Evolutionary conservation across 768 basidiomycete genomes (phyloP).

Genomic region (Kwoniella newhampshirensis): DNA sequence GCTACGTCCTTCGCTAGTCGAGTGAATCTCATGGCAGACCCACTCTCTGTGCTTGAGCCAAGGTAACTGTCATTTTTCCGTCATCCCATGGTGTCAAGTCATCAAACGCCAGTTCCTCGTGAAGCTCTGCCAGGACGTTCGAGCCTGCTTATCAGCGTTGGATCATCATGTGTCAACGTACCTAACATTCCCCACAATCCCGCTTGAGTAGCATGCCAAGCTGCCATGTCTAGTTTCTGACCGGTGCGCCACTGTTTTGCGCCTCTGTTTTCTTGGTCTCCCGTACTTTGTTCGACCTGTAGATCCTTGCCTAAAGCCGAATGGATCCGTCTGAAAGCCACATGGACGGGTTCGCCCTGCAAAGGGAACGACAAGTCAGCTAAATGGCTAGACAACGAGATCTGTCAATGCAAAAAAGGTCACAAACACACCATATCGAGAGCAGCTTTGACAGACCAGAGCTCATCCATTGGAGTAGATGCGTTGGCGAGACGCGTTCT

Average conservation of each 20-base stretch:
- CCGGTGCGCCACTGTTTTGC: slow-evolving; percentile 15
- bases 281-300: background rate
- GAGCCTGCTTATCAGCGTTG: slow-evolving; percentile 22
- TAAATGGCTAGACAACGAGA: background rate
- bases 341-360: slow-evolving; percentile 47
- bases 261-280: slow-evolving; percentile 22
- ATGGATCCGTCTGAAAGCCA: slow-evolving; percentile 41
- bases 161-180: slow-evolving; percentile 1
- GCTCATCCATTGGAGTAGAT: slow-evolving; percentile 42
- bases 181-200: slow-evolving; percentile 45
- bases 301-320: slow-evolving; percentile 22
- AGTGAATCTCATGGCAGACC: slow-evolving; percentile 6
- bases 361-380: too few relatives aligned
- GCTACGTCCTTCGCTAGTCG: background rate
- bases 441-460: slow-evolving; percentile 44
- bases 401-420: background rate
- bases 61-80: slow-evolving; percentile 31
- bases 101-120: slow-evolving; percentile 42
- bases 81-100: slow-evolving; percentile 11
- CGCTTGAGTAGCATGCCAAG: slow-evolving; percentile 45
- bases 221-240: slow-evolving; percentile 22
- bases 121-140: slow-evolving; percentile 27
- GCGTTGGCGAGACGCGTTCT: slow-evolving; percentile 26
- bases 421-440: slow-evolving; percentile 43
- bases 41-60: slow-evolving; percentile 41